Evolutionary conservation across 768 basidiomycete species (phyloP), one percentile per base, ranked within the genome.

Genomic region (Crucibulum laeve): DNA sequence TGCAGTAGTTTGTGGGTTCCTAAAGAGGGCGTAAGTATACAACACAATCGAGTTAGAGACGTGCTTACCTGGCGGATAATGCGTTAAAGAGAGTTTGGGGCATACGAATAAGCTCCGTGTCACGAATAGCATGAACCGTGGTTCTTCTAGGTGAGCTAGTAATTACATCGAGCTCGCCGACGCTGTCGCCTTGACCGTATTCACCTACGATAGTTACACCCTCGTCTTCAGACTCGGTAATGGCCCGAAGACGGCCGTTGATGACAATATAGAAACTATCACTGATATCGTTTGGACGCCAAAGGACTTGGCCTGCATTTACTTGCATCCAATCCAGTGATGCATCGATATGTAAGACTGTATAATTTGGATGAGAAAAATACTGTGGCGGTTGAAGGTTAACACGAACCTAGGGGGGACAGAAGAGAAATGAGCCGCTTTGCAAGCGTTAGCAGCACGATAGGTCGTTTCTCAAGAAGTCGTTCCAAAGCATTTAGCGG

Each of bases 321-420:
- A 94, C 91, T 64, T 98, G 96, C 79, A 92, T 89, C 96, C 96
- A 99, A 56, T 99, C 96, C 49, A 99, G 71, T 0, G 93, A 91
- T 1, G 91, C 86, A 61, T 99, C 96, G 44, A 99, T 95, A 59
- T 99, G 96, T 13, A 97, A 69, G 5, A 99, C 95, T 94, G 32
- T 25, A 30, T 40, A 25, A 17, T 40, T 21, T 25, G 36, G 50
- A 3, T 48, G 36, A 1, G 23, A 11, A 3, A 36, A 8, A 26
- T 33, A 18, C 40, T 17, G 11, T 13, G 17, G 44, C 18, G 23
- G 19, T 36, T 15, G n/a, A 21, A 22, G 17, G 10, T 10, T 32
- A 21, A 55, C 77, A 36, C 59, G n/a, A n/a, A 94, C 93, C 79
- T 14, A 98, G 73, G 17, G 96, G 96, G 2, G 95, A 97, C 1